Percentiles rank a stretch among this genome's conserved stretches.
Conservation (phyloP, 1,284 basidiomycete species). For the Cutaneotrichosporon sp. region DNA sequence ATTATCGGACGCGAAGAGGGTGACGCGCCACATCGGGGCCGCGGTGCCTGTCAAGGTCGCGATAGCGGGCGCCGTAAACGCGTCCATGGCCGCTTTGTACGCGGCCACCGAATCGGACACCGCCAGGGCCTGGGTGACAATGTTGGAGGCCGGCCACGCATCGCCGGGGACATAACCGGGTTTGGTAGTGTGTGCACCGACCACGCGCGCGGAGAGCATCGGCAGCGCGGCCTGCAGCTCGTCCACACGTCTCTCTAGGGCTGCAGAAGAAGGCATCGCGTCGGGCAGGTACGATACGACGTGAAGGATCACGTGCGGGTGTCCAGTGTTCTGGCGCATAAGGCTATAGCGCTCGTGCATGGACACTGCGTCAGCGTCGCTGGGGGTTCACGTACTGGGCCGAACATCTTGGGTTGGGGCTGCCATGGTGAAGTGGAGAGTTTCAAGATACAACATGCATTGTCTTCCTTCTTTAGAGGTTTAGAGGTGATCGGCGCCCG, state of each 20-base stretch:
- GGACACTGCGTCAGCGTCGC: slow-evolving; percentile 25
- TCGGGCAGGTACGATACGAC: slow-evolving; percentile 28
- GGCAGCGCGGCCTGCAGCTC: slow-evolving; percentile 39
- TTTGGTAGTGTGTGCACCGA: slow-evolving; percentile 17
- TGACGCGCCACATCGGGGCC: slow-evolving; percentile 18
- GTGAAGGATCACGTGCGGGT: slow-evolving; percentile 27
- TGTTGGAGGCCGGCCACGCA: not conserved
- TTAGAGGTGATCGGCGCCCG: not conserved
- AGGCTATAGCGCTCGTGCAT: slow-evolving; percentile 37
- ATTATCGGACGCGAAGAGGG: not conserved
- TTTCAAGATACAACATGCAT: not conserved
- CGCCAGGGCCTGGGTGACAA: slow-evolving; percentile 6
- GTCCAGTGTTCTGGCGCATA: slow-evolving; percentile 32
- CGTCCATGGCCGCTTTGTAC: slow-evolving; percentile 1
- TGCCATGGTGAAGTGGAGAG: not conserved
- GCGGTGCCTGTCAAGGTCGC: not conserved
- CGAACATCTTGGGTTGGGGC: not conserved
- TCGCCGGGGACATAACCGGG: slow-evolving; percentile 16
- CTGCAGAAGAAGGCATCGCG: slow-evolving; percentile 20
- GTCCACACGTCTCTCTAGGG: slow-evolving; percentile 28
- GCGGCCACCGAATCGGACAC: not conserved
- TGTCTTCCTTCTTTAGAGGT: not conserved
- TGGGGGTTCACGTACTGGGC: not conserved
- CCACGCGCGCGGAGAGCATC: slow-evolving; percentile 27
- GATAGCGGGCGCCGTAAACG: not conserved